phyloP scores from a whole-genome alignment of 1,284 basidiomycete genomes.

The Moesziomyces sp. region DNA sequence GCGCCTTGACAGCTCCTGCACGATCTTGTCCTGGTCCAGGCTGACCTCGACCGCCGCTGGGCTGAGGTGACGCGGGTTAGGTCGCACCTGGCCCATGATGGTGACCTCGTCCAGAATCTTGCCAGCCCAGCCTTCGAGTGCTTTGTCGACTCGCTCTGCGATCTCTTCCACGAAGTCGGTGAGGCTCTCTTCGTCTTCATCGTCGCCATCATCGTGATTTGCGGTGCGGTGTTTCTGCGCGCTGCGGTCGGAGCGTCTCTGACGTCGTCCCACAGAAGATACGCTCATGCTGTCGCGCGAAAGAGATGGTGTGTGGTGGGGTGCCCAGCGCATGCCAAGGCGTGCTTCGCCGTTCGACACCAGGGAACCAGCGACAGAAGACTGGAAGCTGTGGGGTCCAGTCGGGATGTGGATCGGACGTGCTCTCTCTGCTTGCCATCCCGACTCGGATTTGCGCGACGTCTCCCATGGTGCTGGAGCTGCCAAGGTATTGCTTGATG shows the following conservation, averaged over 20 bases:
- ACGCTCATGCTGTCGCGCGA: slow-evolving; percentile 17
- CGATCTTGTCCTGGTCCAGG: slow-evolving; percentile 29
- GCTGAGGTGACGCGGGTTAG: slow-evolving; percentile 18
- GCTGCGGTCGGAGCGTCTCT: slow-evolving; percentile 5
- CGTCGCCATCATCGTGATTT: slow-evolving; percentile 7
- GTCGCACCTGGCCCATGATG: slow-evolving; percentile 60
- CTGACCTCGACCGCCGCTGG: not conserved
- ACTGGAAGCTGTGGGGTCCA: slow-evolving; percentile 18
- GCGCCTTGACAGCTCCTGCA: slow-evolving; percentile 26
- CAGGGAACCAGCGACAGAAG: slow-evolving; percentile 10
- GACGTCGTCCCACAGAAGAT: slow-evolving; percentile 24
- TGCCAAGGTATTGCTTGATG: slow-evolving; percentile 13
- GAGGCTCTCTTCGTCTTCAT: slow-evolving; percentile 49
- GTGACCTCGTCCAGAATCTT: slow-evolving; percentile 63
- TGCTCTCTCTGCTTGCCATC: slow-evolving; percentile 7
- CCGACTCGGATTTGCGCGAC: slow-evolving; percentile 1
- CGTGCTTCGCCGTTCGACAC: slow-evolving; percentile 14
- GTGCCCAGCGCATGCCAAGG: slow-evolving; percentile 12
- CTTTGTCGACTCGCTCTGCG: slow-evolving; percentile 53
- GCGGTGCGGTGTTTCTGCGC: not conserved
- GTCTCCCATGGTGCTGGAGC: slow-evolving; percentile 3
- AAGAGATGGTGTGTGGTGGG: slow-evolving; percentile 3
- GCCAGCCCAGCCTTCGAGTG: slow-evolving; percentile 61
- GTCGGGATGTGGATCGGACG: slow-evolving; percentile 30
- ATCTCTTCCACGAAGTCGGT: slow-evolving; percentile 61